Base-by-base conservation (phyloP, 2,329 filamentous ascomycete species). In the Calonectria fujianensis region DNA sequence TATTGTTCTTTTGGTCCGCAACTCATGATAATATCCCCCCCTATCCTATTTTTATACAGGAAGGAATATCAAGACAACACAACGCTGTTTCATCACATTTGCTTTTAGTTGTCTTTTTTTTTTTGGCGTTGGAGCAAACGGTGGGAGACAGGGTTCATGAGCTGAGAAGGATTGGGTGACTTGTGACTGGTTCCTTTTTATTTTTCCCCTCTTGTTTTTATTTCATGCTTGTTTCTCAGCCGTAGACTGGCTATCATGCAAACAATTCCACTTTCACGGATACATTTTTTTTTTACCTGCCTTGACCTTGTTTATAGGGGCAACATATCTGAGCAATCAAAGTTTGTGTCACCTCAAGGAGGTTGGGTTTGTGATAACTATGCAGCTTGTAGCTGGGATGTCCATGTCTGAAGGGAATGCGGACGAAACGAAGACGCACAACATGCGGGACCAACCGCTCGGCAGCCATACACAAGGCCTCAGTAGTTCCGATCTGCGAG, bases 211-310 rank as follows among this genome's bases (percentile, higher is more conserved):
- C 24, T 63, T 61, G 35, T 45, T 39, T 41, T 59, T 54, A 51
- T 61, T 54, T 51, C 48, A 54, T 66, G 45, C 66, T 70, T 73
- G 39, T 59, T 29, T 65, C 45, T 10, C 24, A 32, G 68, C 31
- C 50, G 68, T 74, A 71, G 72, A 67, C 61, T 61, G 45, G 39
- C 72, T 70, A 59, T 31, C 50, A 64, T 61, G 64, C 72, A 63
- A 61, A 50, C 72, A 72, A 74, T 74, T 35, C 72, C 72, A 74
- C 69, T 65, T 72, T 57, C 63, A 48, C 50, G 54, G 29, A 69
- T 63, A 31, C 59, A 45, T 50, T 3, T 16, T 10, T 18, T 9
- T 10, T 18, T 63, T 63, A 69, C 37, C 29, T 63, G n/a, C 37
- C 59, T 50, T 73, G 54, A 50, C 59, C 50, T 51, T 70, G 59